phyloP scores from a whole-genome alignment of 2,329 filamentous ascomycete species.

The Aaosphaeria pasadenensis region DNA sequence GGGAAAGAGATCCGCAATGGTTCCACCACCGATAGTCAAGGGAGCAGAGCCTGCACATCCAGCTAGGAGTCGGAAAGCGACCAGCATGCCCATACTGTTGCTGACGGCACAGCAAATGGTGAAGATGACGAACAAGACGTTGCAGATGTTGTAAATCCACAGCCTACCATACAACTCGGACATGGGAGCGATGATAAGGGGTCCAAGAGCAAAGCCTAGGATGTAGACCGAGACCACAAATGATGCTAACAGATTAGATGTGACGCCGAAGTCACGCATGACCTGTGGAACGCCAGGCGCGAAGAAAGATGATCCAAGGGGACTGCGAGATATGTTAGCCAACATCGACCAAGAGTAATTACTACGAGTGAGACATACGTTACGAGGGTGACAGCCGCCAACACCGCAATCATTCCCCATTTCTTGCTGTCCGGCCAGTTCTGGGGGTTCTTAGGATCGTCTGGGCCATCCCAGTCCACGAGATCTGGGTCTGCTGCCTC shows the following conservation, averaged over 20 bases:
- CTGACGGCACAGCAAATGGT: slow-evolving; percentile 42
- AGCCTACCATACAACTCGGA: slow-evolving; percentile 35
- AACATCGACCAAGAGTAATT: neutral
- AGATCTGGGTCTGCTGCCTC: slow-evolving; percentile 23
- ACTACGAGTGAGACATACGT: slow-evolving; percentile 17
- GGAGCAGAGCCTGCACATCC: slow-evolving; percentile 32
- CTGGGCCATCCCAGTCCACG: slow-evolving; percentile 32
- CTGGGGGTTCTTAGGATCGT: slow-evolving; percentile 34
- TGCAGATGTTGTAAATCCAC: slow-evolving; percentile 35
- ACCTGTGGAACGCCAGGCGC: slow-evolving; percentile 61
- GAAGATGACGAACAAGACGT: slow-evolving; percentile 51
- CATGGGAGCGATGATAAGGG: slow-evolving; percentile 36
- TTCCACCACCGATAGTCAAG: slow-evolving; percentile 34
- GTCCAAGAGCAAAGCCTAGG: slow-evolving; percentile 38
- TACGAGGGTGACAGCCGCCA: slow-evolving; percentile 36
- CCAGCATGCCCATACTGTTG: slow-evolving; percentile 33
- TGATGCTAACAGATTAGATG: slow-evolving; percentile 27
- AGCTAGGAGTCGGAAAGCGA: slow-evolving; percentile 36
- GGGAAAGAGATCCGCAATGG: slow-evolving; percentile 37
- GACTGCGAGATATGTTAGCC: slow-evolving; percentile 7
- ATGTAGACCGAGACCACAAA: slow-evolving; percentile 40
- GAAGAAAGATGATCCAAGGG: slow-evolving; percentile 38
- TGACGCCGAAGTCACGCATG: slow-evolving; percentile 28
- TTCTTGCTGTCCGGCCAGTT: slow-evolving; percentile 33
- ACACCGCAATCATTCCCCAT: slow-evolving; percentile 32